Base-by-base conservation (phyloP, 495 filamentous ascomycete species). In the Aspergillus taichungensis region DNA sequence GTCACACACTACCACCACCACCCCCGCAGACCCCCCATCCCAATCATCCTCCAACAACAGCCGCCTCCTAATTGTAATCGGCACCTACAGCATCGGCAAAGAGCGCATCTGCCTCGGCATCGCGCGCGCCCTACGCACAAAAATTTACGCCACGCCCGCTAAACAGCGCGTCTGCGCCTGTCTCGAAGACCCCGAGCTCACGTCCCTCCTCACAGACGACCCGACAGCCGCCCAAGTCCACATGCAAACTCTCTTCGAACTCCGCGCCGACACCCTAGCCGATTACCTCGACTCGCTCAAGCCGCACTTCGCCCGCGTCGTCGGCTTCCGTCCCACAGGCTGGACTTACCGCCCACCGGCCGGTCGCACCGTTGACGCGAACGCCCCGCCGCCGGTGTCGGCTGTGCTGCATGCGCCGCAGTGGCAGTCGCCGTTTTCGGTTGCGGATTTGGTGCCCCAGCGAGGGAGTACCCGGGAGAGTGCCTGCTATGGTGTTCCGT, bases 61-160 rank as follows among this genome's bases (percentile, higher is more conserved):
- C 35, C 80, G 87, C 13, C 75, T 99, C 6, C 76, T 99, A 2
- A 85, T 99, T 13, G 79, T 99, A 7, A 88, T 95, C 49, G 92
- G 92, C 43, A 99, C 92, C 3, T 99, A 99, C 68, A 87, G 81
- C 47, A 99, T 99, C 53, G 92, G 92, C 62, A 99, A 99, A 68
- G 92, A 99, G 62, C 82, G 88, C 43, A 87, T 99, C 55, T 97
- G 92, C 62, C 65, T 94, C 13, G 91, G 87, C 43, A 92, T 97
- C 47, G 92, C 92, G 6, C 74, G 78, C 45, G 91, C 92, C 3
- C 79, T 98, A 8, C 71, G 80, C 36, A 84, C 82, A 57, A 95
- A 95, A 59, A 97, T 98, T 59, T 98, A 83, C 55, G 91, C 94
- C 0, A 78, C 86, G 0, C 73, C 87, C 0, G 66, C 74, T 30